Evolutionary conservation across 208 protist species (phyloP).

Genomic region (Acanthamoeba divionensis): DNA sequence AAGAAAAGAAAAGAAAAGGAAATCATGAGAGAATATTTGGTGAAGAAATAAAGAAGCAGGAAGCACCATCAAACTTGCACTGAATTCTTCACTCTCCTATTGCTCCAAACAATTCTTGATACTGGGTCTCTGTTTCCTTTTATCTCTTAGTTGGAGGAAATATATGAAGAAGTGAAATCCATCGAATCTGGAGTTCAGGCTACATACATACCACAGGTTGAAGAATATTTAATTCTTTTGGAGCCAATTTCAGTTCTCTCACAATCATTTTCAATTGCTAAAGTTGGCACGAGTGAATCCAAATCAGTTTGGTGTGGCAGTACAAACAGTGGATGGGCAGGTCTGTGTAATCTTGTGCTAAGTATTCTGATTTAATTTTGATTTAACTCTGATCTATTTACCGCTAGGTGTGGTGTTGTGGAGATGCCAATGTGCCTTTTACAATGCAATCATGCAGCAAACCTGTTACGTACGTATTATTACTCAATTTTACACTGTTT

Average conservation of each 20-base stretch:
- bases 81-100: background rate
- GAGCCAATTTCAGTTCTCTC: background rate
- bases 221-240: background rate
- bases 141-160: background rate
- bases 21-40: too few species aligned
- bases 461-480: slow-evolving; percentile 6
- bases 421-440: slow-evolving; percentile 58
- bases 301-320: slow-evolving; percentile 51
- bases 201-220: background rate
- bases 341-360: too few species aligned
- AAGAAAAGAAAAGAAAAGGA: too few species aligned
- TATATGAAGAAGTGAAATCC: background rate
- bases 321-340: slow-evolving; percentile 64
- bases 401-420: too few species aligned
- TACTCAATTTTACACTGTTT: background rate
- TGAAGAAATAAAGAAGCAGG: too few species aligned
- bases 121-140: too few species aligned
- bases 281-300: slow-evolving; percentile 62
- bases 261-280: background rate
- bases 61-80: too few species aligned
- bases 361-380: too few species aligned
- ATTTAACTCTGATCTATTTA: too few species aligned
- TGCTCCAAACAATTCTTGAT: too few species aligned
- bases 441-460: slow-evolving; percentile 65
- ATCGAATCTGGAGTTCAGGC: background rate